Evolutionary conservation across 352 stramenopile genomes (phyloP), one percentile per base, ranked within the genome.

Genomic region (Globisporangium recalcitrans): DNA sequence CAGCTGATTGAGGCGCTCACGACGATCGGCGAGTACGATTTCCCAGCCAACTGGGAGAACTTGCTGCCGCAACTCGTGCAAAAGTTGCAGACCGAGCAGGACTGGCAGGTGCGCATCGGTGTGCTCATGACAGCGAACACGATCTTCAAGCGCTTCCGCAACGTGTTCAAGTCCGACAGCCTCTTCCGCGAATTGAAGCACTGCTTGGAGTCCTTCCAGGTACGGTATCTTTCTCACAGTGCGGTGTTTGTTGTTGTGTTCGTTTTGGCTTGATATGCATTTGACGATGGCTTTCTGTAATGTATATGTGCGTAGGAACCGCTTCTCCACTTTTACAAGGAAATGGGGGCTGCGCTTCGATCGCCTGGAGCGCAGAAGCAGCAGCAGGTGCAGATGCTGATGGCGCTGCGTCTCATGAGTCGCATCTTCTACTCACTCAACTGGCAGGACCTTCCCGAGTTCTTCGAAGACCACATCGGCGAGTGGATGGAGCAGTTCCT

Each of bases 371-470:
- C 64, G 19, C 53, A 73, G 24, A 69, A 67, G 26, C 63, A 78
- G 31, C 71, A 92, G 51, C 85, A 93, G 48, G 60, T 69, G 22
- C 79, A 90, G 38, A 88, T 97, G 59, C 67, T 96, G 36, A 69
- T 74, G 21, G 76, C 82, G 21, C 67, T 99, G 67, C 81, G 97
- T 4, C 92, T 94, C 49, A 96, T 98, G 71, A 95, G 77, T 69
- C 90, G 97, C 22, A 99, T 99, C 46, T 99, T 98, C 72, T 99
- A 96, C 78, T 99, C 93, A 52, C 83, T 99, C 16, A 99, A 99
- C 73, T 99, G 95, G 90, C 87, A 96, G 65, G 97, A 99, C 75
- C 73, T 99, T 24, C 97, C 98, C 0, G 98, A 99, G 70, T 99
- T 93, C 69, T 99, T 99, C 73, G 97, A 99, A 75, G 97, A 99